Conservation (phyloP, 2,329 filamentous ascomycete genomes). For the Aspergillus brasiliensis region DNA sequence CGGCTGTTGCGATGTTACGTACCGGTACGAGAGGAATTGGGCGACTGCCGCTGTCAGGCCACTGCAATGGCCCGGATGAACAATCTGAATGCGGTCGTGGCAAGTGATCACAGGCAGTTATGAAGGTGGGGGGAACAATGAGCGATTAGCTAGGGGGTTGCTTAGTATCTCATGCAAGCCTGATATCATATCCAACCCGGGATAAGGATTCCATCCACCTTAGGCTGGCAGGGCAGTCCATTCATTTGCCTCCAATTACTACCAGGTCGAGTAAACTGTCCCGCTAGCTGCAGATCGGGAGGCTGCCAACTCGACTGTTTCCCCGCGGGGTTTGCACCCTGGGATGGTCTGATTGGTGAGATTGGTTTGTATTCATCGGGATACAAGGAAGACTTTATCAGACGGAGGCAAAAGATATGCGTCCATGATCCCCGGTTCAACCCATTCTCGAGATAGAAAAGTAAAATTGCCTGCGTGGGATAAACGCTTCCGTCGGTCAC, state of each 20-base stretch:
- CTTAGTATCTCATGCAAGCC: not conserved
- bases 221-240: constrained; percentile 1
- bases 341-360: not conserved
- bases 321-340: constrained; percentile 9
- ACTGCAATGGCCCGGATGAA: constrained; percentile 8
- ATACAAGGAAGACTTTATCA: not conserved
- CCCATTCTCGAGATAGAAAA: not conserved
- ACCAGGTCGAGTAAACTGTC: constrained; percentile 12
- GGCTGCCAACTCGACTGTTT: constrained; percentile 11
- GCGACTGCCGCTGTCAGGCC: constrained; percentile 11
- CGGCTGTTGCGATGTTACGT: constrained; percentile 12
- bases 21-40: constrained; percentile 4
- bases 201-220: not conserved
- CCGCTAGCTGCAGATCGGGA: constrained; percentile 22
- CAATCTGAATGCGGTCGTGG: constrained; percentile 1
- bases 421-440: not conserved
- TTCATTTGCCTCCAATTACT: constrained; percentile 5
- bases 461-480: not conserved
- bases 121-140: not conserved
- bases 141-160: not conserved
- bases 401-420: not conserved
- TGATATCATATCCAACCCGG: constrained; percentile 1
- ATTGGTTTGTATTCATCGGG: not conserved
- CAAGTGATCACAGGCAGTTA: not conserved
- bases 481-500: constrained; percentile 4